phyloP scores from a whole-genome alignment of 169 alveolate species.

The Perkinsus olseni region DNA sequence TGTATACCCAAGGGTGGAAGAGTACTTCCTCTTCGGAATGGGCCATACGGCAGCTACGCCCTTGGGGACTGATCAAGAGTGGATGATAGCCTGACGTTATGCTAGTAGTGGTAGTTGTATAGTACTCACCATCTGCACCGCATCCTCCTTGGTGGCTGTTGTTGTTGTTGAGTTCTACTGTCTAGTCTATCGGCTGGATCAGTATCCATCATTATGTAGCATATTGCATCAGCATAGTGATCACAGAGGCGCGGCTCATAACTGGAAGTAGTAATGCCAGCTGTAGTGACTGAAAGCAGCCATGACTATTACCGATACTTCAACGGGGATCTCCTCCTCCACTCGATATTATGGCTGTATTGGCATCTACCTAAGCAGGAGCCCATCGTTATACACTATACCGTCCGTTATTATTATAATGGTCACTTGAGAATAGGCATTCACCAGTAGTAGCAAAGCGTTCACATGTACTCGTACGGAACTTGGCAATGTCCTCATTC shows the following conservation, averaged over 20 bases:
- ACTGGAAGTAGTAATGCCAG: background rate
- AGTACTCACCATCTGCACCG: background rate
- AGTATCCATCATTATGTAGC: background rate
- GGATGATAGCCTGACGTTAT: background rate
- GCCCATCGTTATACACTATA: background rate
- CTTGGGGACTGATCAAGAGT: background rate
- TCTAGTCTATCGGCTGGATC: background rate
- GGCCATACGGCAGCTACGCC: background rate
- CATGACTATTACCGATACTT: background rate
- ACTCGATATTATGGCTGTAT: background rate
- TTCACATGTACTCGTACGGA: background rate
- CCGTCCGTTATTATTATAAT: too few relatives aligned
- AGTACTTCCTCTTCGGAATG: background rate
- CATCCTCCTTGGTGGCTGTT: background rate
- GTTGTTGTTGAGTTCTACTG: background rate
- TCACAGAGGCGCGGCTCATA: background rate
- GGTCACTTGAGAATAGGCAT: background rate
- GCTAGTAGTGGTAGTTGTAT: background rate
- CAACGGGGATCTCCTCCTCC: background rate
- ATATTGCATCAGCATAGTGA: background rate
- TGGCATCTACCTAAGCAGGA: background rate
- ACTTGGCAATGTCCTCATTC: background rate
- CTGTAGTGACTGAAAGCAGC: too few relatives aligned
- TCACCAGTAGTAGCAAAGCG: background rate
- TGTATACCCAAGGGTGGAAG: background rate